These are phyloP conservation scores for Pythium periplocum DNA, from an alignment of 352 stramenopile genomes.

Conservation along the genomic window DNA sequence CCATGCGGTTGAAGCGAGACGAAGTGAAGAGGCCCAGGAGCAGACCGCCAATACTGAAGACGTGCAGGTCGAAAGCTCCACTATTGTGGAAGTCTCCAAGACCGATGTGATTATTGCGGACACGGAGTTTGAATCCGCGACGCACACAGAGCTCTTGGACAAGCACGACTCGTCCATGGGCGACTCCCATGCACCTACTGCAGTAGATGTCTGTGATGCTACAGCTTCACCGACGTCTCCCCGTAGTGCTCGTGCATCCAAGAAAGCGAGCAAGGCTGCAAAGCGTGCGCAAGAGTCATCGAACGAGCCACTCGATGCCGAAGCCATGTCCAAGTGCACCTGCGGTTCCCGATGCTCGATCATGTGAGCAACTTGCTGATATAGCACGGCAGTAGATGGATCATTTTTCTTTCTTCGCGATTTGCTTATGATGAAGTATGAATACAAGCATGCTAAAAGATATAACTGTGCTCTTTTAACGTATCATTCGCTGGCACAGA, in stretches of 20 bases:
- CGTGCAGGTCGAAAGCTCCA: no score
- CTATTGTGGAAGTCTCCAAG: no score
- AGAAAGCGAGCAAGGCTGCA: conserved; percentile 13
- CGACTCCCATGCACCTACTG: conserved; percentile 16
- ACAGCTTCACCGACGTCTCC: conserved; percentile 1
- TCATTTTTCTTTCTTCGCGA: conserved; percentile 2
- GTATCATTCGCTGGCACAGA: conserved; percentile 28
- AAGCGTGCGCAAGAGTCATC: conserved; percentile 12
- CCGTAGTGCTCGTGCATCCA: conserved; percentile 8
- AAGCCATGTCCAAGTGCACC: conserved; percentile 62
- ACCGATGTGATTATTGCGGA: no score
- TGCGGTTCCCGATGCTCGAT: conserved; percentile 54
- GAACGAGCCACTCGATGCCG: conserved; percentile 42
- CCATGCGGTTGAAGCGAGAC: no score
- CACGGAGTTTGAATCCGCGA: conserved; percentile 14
- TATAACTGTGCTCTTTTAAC: conserved; percentile 1
- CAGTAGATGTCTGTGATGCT: conserved; percentile 6
- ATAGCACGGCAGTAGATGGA: not conserved
- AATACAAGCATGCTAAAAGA: conserved; percentile 5
- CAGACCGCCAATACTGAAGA: no score
- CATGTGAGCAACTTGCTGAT: conserved; percentile 39
- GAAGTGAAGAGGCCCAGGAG: no score
- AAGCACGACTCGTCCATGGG: conserved; percentile 25
- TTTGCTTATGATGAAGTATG: no score
- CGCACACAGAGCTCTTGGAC: conserved; percentile 22